Evolutionary conservation across 1,139 yeast species (phyloP).

Genomic region (Debaryomyces coudertii): DNA sequence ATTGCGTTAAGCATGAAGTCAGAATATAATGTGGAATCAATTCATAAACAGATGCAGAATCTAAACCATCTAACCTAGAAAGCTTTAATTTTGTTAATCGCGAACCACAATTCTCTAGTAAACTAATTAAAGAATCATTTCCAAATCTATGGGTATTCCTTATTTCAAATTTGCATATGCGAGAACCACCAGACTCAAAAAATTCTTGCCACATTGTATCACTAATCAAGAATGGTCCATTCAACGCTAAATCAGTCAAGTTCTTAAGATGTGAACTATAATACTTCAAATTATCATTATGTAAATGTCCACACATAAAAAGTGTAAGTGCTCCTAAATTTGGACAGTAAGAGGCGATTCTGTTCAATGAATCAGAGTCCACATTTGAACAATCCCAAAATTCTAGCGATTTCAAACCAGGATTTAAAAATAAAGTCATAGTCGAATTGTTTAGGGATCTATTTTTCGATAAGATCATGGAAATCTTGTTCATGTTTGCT

Average conservation of each 20-base stretch:
- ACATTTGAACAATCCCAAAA: constrained; percentile 94
- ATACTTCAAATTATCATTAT: constrained; percentile 71
- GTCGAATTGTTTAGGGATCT: constrained; percentile 76
- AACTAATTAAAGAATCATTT: constrained; percentile 61
- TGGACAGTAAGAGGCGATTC: constrained; percentile 82
- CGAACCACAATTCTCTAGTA: constrained; percentile 66
- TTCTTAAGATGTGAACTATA: constrained; percentile 59
- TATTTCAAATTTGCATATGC: constrained; percentile 53
- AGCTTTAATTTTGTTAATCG: constrained; percentile 52
- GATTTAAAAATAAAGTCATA: constrained; percentile 68
- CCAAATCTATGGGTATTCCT: constrained; percentile 84
- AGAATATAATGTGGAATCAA: constrained; percentile 64
- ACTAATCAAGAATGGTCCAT: constrained; percentile 87
- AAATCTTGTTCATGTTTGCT: constrained; percentile 63
- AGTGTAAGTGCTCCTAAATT: constrained; percentile 64
- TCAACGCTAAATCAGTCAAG: constrained; percentile 58
- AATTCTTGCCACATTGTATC: constrained; percentile 75
- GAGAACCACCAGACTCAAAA: constrained; percentile 49
- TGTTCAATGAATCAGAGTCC: constrained; percentile 62
- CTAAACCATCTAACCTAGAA: constrained; percentile 73
- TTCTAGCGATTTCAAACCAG: constrained; percentile 58
- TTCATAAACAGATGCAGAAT: constrained; percentile 58
- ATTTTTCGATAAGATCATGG: constrained; percentile 77
- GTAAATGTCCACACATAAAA: constrained; percentile 92
- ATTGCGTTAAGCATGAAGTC: constrained; percentile 47